A percentile compares a stretch with the other conserved stretches of the same genome.
Evolutionary conservation across 257 asterid species (phyloP).

Genomic region (Osmanthus fragrans): DNA sequence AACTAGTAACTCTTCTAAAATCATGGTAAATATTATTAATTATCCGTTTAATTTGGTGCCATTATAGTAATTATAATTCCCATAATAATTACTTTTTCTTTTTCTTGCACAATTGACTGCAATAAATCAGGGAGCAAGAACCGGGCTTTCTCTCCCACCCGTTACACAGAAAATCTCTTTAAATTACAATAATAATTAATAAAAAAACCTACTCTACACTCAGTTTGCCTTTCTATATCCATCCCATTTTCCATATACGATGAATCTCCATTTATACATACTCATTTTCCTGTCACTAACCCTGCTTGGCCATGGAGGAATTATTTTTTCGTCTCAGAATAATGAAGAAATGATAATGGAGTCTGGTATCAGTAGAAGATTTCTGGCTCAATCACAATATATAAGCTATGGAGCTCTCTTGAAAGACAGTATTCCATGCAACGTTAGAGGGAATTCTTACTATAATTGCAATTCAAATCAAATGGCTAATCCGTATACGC

Average conservation of each 20-base stretch:
- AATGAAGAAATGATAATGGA: slow-evolving; percentile 32
- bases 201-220: neutral
- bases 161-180: neutral
- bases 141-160: slow-evolving; percentile 2
- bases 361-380: slow-evolving; percentile 20
- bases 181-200: neutral
- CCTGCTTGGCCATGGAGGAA: neutral
- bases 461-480: slow-evolving; percentile 22
- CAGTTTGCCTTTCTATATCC: neutral
- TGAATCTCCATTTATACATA: neutral
- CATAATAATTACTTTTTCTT: neutral
- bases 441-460: slow-evolving; percentile 27
- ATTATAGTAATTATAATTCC: neutral
- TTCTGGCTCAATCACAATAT: neutral
- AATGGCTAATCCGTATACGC: slow-evolving; percentile 33
- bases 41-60: neutral
- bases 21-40: neutral
- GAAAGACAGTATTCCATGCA: slow-evolving; percentile 26
- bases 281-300: neutral
- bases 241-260: neutral
- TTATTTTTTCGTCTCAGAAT: neutral
- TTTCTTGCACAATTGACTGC: neutral
- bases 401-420: slow-evolving; percentile 29
- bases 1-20: neutral
- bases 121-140: neutral